Evolutionary conservation across 1,139 yeast species (phyloP).

Genomic region (Blastobotrys arbuscula): DNA sequence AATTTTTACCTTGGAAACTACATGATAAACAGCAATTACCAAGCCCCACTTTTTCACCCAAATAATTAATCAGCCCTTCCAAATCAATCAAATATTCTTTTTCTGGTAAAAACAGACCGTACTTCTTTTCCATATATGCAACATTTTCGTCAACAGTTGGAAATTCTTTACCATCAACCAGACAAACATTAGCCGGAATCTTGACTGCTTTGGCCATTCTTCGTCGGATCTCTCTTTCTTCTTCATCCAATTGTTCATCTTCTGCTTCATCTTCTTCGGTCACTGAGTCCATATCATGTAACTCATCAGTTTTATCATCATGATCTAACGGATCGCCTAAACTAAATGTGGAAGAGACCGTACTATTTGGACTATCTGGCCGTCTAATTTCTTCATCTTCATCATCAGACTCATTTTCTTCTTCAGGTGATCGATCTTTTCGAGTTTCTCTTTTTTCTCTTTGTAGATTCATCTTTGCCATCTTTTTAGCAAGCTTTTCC

Average conservation of each 20-base stretch:
- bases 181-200: constrained; percentile 67
- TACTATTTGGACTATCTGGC: constrained; percentile 31
- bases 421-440: neutral
- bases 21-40: constrained; percentile 86
- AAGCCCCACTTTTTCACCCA: constrained; percentile 77
- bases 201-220: constrained; percentile 45
- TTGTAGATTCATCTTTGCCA: constrained; percentile 15
- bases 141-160: constrained; percentile 57
- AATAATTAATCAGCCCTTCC: constrained; percentile 63
- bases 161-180: constrained; percentile 61
- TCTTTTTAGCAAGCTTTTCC: constrained; percentile 28
- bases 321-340: constrained; percentile 47
- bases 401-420: neutral
- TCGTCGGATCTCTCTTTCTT: constrained; percentile 32
- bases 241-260: constrained; percentile 22
- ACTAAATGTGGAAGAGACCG: constrained; percentile 60
- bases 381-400: constrained; percentile 11
- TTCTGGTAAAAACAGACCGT: constrained; percentile 88
- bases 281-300: constrained; percentile 5
- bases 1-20: constrained; percentile 69
- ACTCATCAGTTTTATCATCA: constrained; percentile 13
- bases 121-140: constrained; percentile 67
- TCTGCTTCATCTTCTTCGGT: constrained; percentile 12
- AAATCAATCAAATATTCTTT: constrained; percentile 59
- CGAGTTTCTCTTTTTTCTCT: constrained; percentile 7